phyloP scores from a whole-genome alignment of 208 protist species.

The Phytomonas serpens region DNA sequence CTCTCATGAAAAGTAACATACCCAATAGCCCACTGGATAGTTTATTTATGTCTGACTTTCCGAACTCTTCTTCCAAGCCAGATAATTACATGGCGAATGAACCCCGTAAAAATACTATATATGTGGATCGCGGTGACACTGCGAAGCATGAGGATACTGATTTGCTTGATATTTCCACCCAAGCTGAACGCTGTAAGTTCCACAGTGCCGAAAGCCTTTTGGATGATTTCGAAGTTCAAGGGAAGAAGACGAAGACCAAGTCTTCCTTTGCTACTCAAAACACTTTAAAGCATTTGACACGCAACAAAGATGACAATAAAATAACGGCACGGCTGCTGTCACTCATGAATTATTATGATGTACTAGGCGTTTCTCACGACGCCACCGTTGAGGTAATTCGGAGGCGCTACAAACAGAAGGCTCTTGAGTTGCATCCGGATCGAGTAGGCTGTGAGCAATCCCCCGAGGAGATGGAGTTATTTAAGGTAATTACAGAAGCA shows the following conservation, averaged over 20 bases:
- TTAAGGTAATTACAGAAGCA: slow-evolving; percentile 87
- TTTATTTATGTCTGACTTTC: not conserved
- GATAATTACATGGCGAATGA: not conserved
- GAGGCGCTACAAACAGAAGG: slow-evolving; percentile 75
- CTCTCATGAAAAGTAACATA: not conserved
- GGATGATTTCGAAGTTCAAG: slow-evolving; percentile 56
- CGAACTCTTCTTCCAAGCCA: not conserved
- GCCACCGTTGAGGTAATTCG: slow-evolving; percentile 66
- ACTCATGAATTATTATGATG: slow-evolving; percentile 89
- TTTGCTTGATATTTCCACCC: slow-evolving; percentile 62
- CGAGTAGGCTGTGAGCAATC: slow-evolving; percentile 47
- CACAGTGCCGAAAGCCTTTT: slow-evolving; percentile 49
- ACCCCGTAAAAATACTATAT: slow-evolving; percentile 9
- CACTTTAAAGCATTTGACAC: slow-evolving; percentile 42
- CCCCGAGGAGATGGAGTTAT: slow-evolving; percentile 77
- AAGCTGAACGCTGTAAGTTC: slow-evolving; percentile 33
- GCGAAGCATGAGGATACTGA: slow-evolving; percentile 20
- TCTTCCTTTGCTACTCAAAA: slow-evolving; percentile 14
- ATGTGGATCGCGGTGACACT: slow-evolving; percentile 19
- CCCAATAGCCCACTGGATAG: not conserved
- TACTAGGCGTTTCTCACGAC: slow-evolving; percentile 67
- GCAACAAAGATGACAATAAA: slow-evolving; percentile 65
- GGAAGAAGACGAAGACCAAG: slow-evolving; percentile 18
- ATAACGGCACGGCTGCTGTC: slow-evolving; percentile 65
- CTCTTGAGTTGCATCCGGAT: slow-evolving; percentile 85